Evolutionary conservation across 441 rosid genomes (phyloP).

Genomic region (Raphanus hybrid): DNA sequence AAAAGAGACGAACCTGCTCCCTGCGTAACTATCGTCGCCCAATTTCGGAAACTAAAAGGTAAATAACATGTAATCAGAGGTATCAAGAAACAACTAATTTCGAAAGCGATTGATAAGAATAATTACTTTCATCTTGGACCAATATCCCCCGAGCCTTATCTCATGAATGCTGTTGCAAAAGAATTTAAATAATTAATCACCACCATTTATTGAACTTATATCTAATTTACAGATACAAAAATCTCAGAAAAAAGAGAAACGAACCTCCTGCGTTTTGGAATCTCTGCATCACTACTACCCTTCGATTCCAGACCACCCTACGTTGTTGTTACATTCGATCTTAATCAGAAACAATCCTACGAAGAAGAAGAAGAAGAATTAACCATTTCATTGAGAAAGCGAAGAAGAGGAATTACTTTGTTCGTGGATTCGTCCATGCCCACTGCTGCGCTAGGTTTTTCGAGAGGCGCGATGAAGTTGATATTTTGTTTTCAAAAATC

Average conservation of each 20-base stretch:
- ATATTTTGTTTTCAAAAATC: neutral
- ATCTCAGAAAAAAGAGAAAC: neutral
- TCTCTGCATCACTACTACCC: slow-evolving; percentile 4
- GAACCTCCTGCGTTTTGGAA: neutral
- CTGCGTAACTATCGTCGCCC: neutral
- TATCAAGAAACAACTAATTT: neutral
- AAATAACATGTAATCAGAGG: neutral
- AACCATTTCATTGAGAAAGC: neutral
- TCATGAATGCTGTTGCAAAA: neutral
- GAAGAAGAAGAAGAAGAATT: too few relatives aligned
- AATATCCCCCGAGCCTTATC: neutral
- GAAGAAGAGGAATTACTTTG: neutral
- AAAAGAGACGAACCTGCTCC: neutral
- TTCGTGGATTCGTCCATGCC: neutral
- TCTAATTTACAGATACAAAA: neutral
- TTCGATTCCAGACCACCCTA: slow-evolving; percentile 6
- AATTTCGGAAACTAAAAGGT: neutral
- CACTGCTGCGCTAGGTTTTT: neutral
- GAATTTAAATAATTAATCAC: neutral
- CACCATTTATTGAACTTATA: neutral
- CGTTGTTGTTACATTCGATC: neutral
- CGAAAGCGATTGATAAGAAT: neutral
- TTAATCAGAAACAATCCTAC: neutral
- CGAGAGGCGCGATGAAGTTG: neutral
- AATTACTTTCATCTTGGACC: neutral